phyloP scores from a whole-genome alignment of 495 filamentous ascomycete genomes.

The Cryomyces minteri region DNA sequence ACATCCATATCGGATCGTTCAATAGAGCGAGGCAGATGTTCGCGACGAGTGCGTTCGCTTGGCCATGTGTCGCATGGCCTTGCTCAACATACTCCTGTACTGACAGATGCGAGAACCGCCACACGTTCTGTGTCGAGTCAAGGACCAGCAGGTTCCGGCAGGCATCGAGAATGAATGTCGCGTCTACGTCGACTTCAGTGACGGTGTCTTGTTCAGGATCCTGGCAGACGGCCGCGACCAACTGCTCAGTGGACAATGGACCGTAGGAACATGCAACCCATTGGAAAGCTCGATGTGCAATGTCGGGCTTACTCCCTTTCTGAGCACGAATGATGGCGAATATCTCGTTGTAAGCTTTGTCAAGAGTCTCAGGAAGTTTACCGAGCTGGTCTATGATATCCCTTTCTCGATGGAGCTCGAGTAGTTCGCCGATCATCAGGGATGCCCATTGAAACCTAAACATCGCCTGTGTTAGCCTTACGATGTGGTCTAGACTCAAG shows the following conservation, averaged over 20 bases:
- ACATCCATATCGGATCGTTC: background rate
- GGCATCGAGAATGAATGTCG: background rate
- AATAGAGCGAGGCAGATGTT: background rate
- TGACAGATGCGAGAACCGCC: background rate
- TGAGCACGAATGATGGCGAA: background rate
- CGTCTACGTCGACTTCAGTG: background rate
- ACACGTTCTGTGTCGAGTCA: background rate
- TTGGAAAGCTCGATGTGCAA: background rate
- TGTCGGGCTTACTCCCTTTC: background rate
- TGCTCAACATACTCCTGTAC: background rate
- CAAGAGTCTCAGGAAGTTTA: background rate
- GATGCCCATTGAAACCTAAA: background rate
- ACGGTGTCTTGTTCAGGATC: background rate
- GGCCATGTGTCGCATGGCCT: background rate
- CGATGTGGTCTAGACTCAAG: background rate
- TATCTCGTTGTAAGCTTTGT: background rate
- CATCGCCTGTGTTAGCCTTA: too few species aligned
- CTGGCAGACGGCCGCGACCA: background rate
- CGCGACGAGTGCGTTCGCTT: background rate
- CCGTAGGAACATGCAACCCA: background rate
- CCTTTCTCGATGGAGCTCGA: background rate
- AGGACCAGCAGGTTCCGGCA: background rate
- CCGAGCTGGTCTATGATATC: background rate
- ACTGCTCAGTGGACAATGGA: background rate
- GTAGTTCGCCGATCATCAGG: background rate